These are phyloP conservation scores for Thalia dealbata DNA, from an alignment of 176 grass and related monocot species.

Conservation along the genomic window DNA sequence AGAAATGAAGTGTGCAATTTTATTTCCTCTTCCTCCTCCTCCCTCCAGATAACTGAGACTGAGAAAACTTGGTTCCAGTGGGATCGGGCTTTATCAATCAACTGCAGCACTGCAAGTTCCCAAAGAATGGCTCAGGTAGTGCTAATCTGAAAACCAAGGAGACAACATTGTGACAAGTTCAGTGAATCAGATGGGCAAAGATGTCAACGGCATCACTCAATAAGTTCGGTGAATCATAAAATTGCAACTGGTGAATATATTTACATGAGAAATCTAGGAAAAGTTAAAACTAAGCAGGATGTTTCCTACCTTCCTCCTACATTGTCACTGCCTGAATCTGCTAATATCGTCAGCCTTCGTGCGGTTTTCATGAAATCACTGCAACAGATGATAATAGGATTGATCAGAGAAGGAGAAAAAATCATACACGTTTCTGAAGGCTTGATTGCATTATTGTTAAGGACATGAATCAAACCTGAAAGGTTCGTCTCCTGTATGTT, in stretches of 20 bases:
- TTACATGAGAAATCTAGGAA: too few species aligned
- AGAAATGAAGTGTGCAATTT: background rate
- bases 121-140: background rate
- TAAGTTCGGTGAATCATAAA: too few species aligned
- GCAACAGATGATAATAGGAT: conserved; percentile 1
- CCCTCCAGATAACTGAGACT: background rate
- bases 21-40: background rate
- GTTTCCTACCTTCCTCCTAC: conserved; percentile 42
- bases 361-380: conserved; percentile 73
- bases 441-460: background rate
- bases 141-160: background rate
- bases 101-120: conserved; percentile 10
- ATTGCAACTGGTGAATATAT: too few species aligned
- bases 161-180: background rate
- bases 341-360: conserved; percentile 61
- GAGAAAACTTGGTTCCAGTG: background rate
- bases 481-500: conserved; percentile 75
- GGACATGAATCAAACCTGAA: conserved; percentile 46
- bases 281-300: background rate
- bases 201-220: too few species aligned
- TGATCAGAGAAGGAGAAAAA: too few species aligned
- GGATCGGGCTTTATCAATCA: conserved; percentile 3
- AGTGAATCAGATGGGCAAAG: too few species aligned
- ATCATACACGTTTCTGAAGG: background rate
- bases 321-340: conserved; percentile 31